Conservation (phyloP, 2,329 filamentous ascomycete species). For the Sphaerostilbella broomeana region DNA sequence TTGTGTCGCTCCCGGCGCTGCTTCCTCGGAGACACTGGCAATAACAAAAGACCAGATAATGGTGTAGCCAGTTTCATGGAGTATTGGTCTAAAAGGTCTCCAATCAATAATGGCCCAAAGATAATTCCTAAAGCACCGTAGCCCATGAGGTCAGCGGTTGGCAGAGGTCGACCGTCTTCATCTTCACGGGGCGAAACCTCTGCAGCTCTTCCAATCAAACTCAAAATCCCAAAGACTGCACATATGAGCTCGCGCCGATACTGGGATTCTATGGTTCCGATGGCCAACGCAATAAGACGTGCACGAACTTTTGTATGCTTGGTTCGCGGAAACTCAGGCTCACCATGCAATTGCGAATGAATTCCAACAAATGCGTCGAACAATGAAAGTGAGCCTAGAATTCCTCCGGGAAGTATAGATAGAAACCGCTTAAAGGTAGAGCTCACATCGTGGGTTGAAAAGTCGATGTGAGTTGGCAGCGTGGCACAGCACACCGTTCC, state of each 20-base stretch:
- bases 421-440: conserved; percentile 62
- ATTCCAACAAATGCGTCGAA: conserved; percentile 59
- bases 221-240: conserved; percentile 59
- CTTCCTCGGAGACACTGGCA: conserved; percentile 38
- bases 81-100: conserved; percentile 49
- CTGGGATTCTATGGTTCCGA: conserved; percentile 52
- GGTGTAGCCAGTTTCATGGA: conserved; percentile 40
- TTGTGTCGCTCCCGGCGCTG: conserved; percentile 24
- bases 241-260: conserved; percentile 59
- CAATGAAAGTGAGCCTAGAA: conserved; percentile 54
- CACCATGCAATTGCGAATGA: conserved; percentile 46
- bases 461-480: conserved; percentile 54
- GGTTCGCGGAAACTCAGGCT: conserved; percentile 45
- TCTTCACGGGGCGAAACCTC: conserved; percentile 49
- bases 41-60: conserved; percentile 34
- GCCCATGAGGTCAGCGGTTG: conserved; percentile 55
- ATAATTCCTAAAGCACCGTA: conserved; percentile 57
- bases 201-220: conserved; percentile 51
- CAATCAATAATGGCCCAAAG: conserved; percentile 58
- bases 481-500: conserved; percentile 53
- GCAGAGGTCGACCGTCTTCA: conserved; percentile 43
- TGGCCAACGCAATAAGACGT: conserved; percentile 57
- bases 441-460: conserved; percentile 57
- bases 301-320: conserved; percentile 53
- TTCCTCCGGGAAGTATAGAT: conserved; percentile 56